Evolutionary conservation across 1,284 basidiomycete genomes (phyloP).

Genomic region (Ceratobasidium sp.): DNA sequence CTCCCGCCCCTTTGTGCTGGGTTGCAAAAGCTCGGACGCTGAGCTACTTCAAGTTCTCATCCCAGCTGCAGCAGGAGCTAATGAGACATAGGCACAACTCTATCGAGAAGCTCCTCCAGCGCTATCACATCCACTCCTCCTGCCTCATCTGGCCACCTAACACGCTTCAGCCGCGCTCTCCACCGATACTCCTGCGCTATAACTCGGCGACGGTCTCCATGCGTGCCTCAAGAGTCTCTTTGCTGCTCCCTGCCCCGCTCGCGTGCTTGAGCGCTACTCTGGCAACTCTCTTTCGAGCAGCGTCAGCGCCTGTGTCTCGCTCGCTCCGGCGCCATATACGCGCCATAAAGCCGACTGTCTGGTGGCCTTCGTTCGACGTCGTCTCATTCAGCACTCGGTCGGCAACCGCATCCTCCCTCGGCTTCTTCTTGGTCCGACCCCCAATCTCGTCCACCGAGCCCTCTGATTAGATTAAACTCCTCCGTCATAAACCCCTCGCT

Average conservation of each 20-base stretch:
- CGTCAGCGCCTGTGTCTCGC: constrained; percentile 27
- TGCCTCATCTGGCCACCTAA: constrained; percentile 17
- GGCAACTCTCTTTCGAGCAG: constrained; percentile 4
- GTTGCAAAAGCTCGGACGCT: constrained; percentile 15
- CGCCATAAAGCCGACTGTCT: constrained; percentile 11
- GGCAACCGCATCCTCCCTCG: neutral
- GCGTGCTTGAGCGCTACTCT: neutral
- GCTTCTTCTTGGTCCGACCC: neutral
- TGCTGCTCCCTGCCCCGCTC: constrained; percentile 30
- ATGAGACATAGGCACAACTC: constrained; percentile 27
- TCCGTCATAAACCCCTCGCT: neutral
- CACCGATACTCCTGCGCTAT: constrained; percentile 26
- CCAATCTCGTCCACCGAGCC: neutral
- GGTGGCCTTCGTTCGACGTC: constrained; percentile 14
- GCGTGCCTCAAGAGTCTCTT: constrained; percentile 19
- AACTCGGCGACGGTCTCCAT: constrained; percentile 10
- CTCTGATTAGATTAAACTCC: neutral
- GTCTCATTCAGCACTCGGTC: constrained; percentile 4
- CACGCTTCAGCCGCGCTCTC: constrained; percentile 25
- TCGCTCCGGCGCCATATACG: neutral
- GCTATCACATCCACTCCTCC: constrained; percentile 23
- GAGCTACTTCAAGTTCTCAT: constrained; percentile 33
- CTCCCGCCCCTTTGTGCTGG: constrained; percentile 20
- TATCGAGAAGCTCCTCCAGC: constrained; percentile 3
- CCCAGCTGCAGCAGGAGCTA: neutral